These are phyloP conservation scores for Priceomyces haplophilus DNA, from an alignment of 805 yeast species.

Conservation along the genomic window DNA sequence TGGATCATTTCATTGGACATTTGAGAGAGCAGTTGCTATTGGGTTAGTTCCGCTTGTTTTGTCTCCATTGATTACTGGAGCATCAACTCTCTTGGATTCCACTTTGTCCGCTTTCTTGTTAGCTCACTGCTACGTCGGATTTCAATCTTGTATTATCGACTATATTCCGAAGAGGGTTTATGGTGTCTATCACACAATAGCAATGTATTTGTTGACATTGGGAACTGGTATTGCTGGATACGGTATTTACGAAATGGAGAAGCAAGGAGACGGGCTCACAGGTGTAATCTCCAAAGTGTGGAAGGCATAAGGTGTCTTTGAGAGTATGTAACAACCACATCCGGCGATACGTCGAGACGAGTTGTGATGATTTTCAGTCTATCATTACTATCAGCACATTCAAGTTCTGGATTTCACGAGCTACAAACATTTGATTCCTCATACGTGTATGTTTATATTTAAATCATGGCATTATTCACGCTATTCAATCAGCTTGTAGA, in stretches of 20 bases:
- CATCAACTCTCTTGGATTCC: slow-evolving; percentile 54
- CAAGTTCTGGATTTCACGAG: not conserved
- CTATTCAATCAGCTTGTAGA: not conserved
- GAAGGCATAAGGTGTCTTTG: slow-evolving; percentile 26
- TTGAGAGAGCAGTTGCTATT: slow-evolving; percentile 59
- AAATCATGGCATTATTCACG: slow-evolving; percentile 2
- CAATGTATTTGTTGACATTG: slow-evolving; percentile 56
- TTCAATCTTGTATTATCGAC: slow-evolving; percentile 74
- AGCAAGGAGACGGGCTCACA: slow-evolving; percentile 61
- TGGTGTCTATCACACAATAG: slow-evolving; percentile 59
- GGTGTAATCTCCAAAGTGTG: slow-evolving; percentile 43
- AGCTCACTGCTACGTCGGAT: slow-evolving; percentile 67
- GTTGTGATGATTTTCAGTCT: not conserved
- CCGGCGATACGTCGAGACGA: not conserved
- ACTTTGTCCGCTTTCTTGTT: slow-evolving; percentile 52
- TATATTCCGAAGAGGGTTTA: slow-evolving; percentile 74
- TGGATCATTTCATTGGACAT: slow-evolving; percentile 75
- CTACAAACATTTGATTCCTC: slow-evolving; percentile 1
- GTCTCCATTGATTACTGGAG: slow-evolving; percentile 58
- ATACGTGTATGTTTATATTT: not conserved
- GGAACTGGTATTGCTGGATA: slow-evolving; percentile 67
- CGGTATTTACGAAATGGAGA: slow-evolving; percentile 70
- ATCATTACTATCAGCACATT: not conserved
- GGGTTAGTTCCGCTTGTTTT: slow-evolving; percentile 62
- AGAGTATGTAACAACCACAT: not conserved